Evolutionary conservation across 352 stramenopile species (phyloP).

Genomic region (Pythium rishiriense): DNA sequence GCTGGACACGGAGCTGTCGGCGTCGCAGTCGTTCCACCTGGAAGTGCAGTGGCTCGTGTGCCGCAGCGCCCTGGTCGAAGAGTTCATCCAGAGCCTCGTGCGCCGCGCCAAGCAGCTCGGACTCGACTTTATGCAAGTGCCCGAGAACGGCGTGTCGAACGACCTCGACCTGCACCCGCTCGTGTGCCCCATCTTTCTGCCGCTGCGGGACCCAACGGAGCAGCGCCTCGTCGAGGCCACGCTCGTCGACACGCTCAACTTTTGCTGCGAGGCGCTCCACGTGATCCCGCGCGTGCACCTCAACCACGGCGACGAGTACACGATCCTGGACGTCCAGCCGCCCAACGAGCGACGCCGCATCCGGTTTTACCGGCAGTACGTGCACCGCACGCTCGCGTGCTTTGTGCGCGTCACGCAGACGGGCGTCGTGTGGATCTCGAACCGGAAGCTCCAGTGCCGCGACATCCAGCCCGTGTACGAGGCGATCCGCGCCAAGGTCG

Average conservation of each 20-base stretch:
- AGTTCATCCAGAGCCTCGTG: constrained; percentile 68
- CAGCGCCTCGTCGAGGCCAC: constrained; percentile 61
- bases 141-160: constrained; percentile 76
- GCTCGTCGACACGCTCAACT: constrained; percentile 61
- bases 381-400: constrained; percentile 61
- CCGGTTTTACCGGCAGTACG: constrained; percentile 67
- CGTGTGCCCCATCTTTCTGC: constrained; percentile 75
- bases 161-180: constrained; percentile 80
- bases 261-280: constrained; percentile 73
- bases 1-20: constrained; percentile 69
- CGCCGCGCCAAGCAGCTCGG: constrained; percentile 77
- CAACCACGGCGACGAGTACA: constrained; percentile 61
- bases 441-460: constrained; percentile 65
- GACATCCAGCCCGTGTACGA: constrained; percentile 75
- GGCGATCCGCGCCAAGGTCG: constrained; percentile 51
- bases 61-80: constrained; percentile 77
- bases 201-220: constrained; percentile 43
- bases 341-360: constrained; percentile 36
- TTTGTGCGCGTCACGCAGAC: constrained; percentile 78
- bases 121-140: constrained; percentile 68
- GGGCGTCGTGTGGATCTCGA: constrained; percentile 81
- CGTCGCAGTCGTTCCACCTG: constrained; percentile 78
- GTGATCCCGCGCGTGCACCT: constrained; percentile 54
- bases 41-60: constrained; percentile 88
- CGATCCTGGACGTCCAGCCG: constrained; percentile 32